Percentiles rank a stretch among this genome's conserved stretches.
These are phyloP conservation scores for Ilyonectria robusta DNA, from an alignment of 2,329 filamentous ascomycete genomes.

Conservation along the genomic window DNA sequence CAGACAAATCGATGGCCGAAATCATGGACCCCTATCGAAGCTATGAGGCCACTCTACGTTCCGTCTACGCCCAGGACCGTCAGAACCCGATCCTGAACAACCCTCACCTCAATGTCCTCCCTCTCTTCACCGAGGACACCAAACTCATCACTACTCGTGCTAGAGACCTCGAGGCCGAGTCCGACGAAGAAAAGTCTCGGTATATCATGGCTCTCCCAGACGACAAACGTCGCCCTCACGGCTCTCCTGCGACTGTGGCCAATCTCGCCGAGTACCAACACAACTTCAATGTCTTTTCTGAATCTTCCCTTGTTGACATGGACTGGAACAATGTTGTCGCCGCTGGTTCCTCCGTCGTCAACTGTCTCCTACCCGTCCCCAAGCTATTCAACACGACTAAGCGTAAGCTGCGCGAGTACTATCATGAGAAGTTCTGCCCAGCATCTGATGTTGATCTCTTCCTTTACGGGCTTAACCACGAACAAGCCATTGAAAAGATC, in stretches of 20 bases:
- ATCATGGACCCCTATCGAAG: conserved; percentile 76
- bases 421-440: conserved; percentile 84
- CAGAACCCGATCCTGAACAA: conserved; percentile 70
- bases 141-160: conserved; percentile 73
- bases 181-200: conserved; percentile 70
- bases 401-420: conserved; percentile 77
- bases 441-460: conserved; percentile 92
- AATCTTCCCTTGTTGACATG: conserved; percentile 80
- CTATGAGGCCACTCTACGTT: conserved; percentile 77
- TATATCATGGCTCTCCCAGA: conserved; percentile 79
- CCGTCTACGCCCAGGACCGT: conserved; percentile 78
- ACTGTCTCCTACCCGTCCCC: conserved; percentile 81
- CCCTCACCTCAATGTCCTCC: conserved; percentile 73
- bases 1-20: conserved; percentile 67
- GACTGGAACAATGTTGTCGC: conserved; percentile 88
- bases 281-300: conserved; percentile 87
- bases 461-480: conserved; percentile 83
- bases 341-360: conserved; percentile 85
- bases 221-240: conserved; percentile 72
- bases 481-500: conserved; percentile 86
- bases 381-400: conserved; percentile 73
- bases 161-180: conserved; percentile 70
- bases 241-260: conserved; percentile 77
- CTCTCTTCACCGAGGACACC: conserved; percentile 73
- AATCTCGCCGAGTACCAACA: conserved; percentile 79